phyloP scores from a whole-genome alignment of 2,329 filamentous ascomycete species.

The Pezicula radicicola region DNA sequence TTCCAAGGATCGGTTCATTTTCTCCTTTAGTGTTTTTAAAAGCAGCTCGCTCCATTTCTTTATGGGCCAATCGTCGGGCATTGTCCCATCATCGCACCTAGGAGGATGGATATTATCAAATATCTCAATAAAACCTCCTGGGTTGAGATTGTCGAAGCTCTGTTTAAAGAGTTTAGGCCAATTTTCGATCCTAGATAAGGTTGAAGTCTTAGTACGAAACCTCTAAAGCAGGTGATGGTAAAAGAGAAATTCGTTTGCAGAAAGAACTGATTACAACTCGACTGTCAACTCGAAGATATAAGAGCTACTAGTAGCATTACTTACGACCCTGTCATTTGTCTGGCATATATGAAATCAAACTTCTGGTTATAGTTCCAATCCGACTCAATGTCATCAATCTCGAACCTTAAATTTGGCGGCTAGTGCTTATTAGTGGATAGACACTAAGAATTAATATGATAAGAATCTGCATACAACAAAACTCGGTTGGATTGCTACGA shows the following conservation, averaged over 20 bases:
- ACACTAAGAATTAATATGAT: neutral
- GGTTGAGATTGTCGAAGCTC: slow-evolving; percentile 7
- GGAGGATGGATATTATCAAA: slow-evolving; percentile 20
- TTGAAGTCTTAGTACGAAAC: too few species aligned
- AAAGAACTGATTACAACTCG: too few species aligned
- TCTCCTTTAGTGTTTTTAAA: slow-evolving; percentile 26
- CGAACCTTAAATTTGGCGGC: slow-evolving; percentile 51
- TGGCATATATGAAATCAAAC: slow-evolving; percentile 56
- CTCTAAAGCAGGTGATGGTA: too few species aligned
- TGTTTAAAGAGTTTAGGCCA: slow-evolving; percentile 3
- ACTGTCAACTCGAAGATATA: too few species aligned
- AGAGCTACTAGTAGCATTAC: too few species aligned
- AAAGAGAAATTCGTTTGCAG: too few species aligned
- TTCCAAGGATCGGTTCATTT: slow-evolving; percentile 25
- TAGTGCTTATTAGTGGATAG: neutral
- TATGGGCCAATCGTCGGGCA: neutral
- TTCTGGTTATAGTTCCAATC: slow-evolving; percentile 51
- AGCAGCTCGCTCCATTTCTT: slow-evolving; percentile 1
- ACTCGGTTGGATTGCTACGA: neutral
- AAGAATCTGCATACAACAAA: slow-evolving; percentile 31
- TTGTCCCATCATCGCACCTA: slow-evolving; percentile 29
- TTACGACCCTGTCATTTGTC: slow-evolving; percentile 19
- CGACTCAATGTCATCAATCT: slow-evolving; percentile 55
- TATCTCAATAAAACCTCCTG: slow-evolving; percentile 26
- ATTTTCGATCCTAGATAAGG: neutral